Percentiles rank a stretch among this genome's conserved stretches.
Evolutionary conservation across 2,329 filamentous ascomycete species (phyloP).

Genomic region (Colletotrichum tropicicola): DNA sequence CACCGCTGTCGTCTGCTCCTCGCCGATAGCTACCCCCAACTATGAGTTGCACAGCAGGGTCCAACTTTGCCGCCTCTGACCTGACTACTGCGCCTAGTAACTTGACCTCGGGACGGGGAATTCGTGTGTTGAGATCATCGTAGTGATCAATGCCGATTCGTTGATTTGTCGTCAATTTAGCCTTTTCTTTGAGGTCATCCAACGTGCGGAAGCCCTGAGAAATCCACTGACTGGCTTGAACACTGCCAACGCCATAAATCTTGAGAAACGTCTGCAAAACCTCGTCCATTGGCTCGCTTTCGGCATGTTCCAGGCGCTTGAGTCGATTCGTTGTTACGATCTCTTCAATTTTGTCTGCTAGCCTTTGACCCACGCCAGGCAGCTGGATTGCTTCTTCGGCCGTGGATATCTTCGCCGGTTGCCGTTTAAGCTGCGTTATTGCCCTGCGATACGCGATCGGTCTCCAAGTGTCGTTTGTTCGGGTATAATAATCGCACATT

Average conservation of each 20-base stretch:
- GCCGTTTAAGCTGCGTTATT: constrained; percentile 76
- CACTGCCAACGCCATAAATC: constrained; percentile 80
- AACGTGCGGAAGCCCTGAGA: constrained; percentile 78
- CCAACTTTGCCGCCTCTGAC: constrained; percentile 64
- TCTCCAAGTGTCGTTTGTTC: constrained; percentile 81
- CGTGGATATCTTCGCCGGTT: constrained; percentile 70
- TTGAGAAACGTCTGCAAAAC: constrained; percentile 76
- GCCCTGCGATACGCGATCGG: constrained; percentile 79
- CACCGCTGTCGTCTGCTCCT: constrained; percentile 77
- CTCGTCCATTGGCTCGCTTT: constrained; percentile 71
- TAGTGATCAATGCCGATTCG: constrained; percentile 81
- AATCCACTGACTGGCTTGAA: constrained; percentile 79
- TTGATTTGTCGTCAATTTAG: constrained; percentile 74
- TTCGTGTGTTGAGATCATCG: constrained; percentile 79
- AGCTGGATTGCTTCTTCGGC: constrained; percentile 74
- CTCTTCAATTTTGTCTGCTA: constrained; percentile 90
- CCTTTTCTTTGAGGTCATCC: constrained; percentile 71
- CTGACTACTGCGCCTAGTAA: constrained; percentile 73
- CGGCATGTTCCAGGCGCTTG: constrained; percentile 75
- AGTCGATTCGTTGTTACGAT: constrained; percentile 81
- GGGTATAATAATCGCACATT: constrained; percentile 81
- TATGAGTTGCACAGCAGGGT: constrained; percentile 73
- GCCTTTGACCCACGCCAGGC: constrained; percentile 73
- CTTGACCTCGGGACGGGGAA: constrained; percentile 80
- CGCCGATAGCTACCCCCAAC: constrained; percentile 88